These are phyloP conservation scores for Vigna unguiculata DNA, from an alignment of 306 rosid species.

Conservation along the genomic window DNA sequence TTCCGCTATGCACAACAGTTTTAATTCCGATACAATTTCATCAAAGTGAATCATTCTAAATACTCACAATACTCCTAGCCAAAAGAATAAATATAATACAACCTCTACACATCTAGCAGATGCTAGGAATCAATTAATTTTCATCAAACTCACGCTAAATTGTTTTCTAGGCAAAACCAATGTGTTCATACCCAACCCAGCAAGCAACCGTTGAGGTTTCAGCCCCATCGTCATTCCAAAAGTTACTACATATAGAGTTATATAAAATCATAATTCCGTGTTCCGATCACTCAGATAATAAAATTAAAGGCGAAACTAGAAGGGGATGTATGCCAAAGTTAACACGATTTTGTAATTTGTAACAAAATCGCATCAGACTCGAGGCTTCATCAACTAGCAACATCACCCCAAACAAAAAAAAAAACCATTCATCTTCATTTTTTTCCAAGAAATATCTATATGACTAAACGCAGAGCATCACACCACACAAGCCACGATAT, in stretches of 20 bases:
- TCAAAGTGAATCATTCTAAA: not conserved
- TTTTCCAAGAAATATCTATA: not conserved
- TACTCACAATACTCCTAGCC: not conserved
- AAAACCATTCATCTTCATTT: not conserved
- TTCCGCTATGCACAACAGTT: not conserved
- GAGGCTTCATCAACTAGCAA: not conserved
- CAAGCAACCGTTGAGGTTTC: not conserved
- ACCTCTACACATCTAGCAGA: not conserved
- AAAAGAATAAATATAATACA: not conserved
- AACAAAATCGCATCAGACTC: not conserved
- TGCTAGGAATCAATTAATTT: not conserved
- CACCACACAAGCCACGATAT: not conserved
- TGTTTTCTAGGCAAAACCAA: constrained; percentile 7
- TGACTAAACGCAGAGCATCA: constrained; percentile 12
- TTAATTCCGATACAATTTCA: no score
- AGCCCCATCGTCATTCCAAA: not conserved
- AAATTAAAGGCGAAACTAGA: not conserved
- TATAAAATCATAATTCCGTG: not conserved
- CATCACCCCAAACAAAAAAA: not conserved
- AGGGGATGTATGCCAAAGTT: not conserved
- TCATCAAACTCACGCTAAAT: not conserved
- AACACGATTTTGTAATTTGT: no score
- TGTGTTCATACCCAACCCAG: constrained; percentile 3
- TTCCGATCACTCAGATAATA: not conserved
- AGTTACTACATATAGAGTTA: no score